Evolutionary conservation across 2,329 filamentous ascomycete genomes (phyloP).

Genomic region (Diplodia sapinea): DNA sequence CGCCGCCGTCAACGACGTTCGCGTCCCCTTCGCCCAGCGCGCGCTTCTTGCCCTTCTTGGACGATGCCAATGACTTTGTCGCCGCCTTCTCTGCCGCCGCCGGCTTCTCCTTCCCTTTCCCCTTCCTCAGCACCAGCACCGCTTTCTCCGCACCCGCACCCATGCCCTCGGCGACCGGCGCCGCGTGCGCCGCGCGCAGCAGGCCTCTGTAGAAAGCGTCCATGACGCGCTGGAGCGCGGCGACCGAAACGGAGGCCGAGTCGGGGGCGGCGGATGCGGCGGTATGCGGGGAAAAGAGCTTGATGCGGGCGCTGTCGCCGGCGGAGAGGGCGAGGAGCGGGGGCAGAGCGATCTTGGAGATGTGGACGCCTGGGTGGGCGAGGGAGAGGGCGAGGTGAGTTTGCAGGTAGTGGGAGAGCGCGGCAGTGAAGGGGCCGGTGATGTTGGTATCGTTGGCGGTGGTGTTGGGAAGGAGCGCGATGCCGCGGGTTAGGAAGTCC

Average conservation of each 20-base stretch:
- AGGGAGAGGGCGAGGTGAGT: slow-evolving; percentile 52
- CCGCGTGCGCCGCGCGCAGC: slow-evolving; percentile 8
- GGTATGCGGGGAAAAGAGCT: slow-evolving; percentile 43
- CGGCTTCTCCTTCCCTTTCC: not conserved
- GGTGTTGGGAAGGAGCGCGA: slow-evolving; percentile 34
- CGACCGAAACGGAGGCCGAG: slow-evolving; percentile 26
- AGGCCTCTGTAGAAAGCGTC: slow-evolving; percentile 5
- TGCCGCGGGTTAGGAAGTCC: slow-evolving; percentile 43
- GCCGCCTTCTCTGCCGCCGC: not conserved
- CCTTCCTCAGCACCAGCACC: slow-evolving; percentile 6
- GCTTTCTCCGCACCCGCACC: not conserved
- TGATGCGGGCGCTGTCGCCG: slow-evolving; percentile 46
- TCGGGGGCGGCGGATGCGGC: not conserved
- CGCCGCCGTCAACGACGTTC: not conserved
- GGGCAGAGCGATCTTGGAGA: slow-evolving; percentile 50
- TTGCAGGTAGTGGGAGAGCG: slow-evolving; percentile 48
- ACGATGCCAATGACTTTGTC: not conserved
- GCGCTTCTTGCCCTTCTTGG: slow-evolving; percentile 14
- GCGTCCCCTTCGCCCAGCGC: not conserved
- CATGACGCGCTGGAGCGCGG: slow-evolving; percentile 18
- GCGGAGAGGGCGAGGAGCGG: slow-evolving; percentile 41
- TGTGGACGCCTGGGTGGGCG: slow-evolving; percentile 47
- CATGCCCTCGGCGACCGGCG: slow-evolving; percentile 5
- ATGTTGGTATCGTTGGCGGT: slow-evolving; percentile 35
- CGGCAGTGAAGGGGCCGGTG: slow-evolving; percentile 47